These are phyloP conservation scores for Canna indica DNA, from an alignment of 176 grass and related monocot genomes.

Conservation along the genomic window DNA sequence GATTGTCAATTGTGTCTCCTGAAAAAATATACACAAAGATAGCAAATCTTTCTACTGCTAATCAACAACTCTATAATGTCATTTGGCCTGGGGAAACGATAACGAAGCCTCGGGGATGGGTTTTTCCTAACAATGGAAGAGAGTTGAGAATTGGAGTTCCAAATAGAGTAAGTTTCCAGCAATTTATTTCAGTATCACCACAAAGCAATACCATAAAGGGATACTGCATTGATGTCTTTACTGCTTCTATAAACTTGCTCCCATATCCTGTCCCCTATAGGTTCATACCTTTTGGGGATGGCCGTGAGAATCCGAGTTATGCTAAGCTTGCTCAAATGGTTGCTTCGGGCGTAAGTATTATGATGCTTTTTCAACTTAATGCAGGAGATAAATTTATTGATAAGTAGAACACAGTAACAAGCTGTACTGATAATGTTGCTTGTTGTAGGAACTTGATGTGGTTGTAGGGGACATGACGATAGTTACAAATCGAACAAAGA, in stretches of 20 bases:
- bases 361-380: not conserved
- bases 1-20: constrained; percentile 2
- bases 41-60: constrained; percentile 1
- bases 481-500: constrained; percentile 20
- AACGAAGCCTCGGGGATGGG: constrained; percentile 5
- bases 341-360: constrained; percentile 2
- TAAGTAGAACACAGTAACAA: not conserved
- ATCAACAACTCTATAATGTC: not conserved
- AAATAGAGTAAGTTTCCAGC: not conserved
- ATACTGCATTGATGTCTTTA: constrained; percentile 13
- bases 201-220: not conserved
- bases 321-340: constrained; percentile 16
- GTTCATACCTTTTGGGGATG: constrained; percentile 3
- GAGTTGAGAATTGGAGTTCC: constrained; percentile 13
- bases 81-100: constrained; percentile 9
- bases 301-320: constrained; percentile 13
- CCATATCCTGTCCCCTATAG: constrained; percentile 11
- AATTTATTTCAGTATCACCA: constrained; percentile 2
- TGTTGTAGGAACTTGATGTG: constrained; percentile 12
- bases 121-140: constrained; percentile 14
- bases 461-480: constrained; percentile 4
- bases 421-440: not conserved
- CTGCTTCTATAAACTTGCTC: constrained; percentile 5
- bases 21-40: not conserved
- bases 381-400: not conserved